These are phyloP conservation scores for Aspergillus pseudoterreus DNA, from an alignment of 2,329 filamentous ascomycete genomes.

Conservation along the genomic window DNA sequence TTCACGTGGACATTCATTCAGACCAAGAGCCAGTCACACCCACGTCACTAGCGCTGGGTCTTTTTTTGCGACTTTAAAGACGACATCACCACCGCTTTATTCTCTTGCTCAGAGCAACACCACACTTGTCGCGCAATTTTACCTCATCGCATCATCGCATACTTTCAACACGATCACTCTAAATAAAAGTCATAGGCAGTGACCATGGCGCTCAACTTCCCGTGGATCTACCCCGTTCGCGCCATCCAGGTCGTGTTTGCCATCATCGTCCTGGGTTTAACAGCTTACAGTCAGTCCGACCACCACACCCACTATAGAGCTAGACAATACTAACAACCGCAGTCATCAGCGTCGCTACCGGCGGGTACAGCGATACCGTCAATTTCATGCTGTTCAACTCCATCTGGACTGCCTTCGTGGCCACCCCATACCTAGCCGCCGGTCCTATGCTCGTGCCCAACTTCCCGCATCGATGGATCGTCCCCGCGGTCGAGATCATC, in stretches of 20 bases:
- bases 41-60: too few relatives aligned
- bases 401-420: slow-evolving; percentile 70
- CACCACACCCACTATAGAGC: background rate
- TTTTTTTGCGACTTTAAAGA: too few relatives aligned
- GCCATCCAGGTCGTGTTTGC: slow-evolving; percentile 64
- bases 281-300: slow-evolving; percentile 61
- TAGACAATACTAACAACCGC: slow-evolving; percentile 4
- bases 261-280: slow-evolving; percentile 71
- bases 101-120: too few relatives aligned
- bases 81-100: too few relatives aligned
- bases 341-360: slow-evolving; percentile 50
- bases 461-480: slow-evolving; percentile 60
- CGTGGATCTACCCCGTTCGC: slow-evolving; percentile 53
- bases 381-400: slow-evolving; percentile 78
- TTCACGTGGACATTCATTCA: too few relatives aligned
- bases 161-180: background rate
- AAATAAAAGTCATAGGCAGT: background rate
- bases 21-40: too few relatives aligned
- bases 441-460: slow-evolving; percentile 60
- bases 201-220: slow-evolving; percentile 14
- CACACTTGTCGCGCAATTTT: too few relatives aligned
- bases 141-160: background rate
- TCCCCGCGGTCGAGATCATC: slow-evolving; percentile 65
- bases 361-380: slow-evolving; percentile 52
- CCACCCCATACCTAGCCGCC: slow-evolving; percentile 65